Conservation (phyloP, 495 filamentous ascomycete genomes). For the Pseudevernia furfuracea region DNA sequence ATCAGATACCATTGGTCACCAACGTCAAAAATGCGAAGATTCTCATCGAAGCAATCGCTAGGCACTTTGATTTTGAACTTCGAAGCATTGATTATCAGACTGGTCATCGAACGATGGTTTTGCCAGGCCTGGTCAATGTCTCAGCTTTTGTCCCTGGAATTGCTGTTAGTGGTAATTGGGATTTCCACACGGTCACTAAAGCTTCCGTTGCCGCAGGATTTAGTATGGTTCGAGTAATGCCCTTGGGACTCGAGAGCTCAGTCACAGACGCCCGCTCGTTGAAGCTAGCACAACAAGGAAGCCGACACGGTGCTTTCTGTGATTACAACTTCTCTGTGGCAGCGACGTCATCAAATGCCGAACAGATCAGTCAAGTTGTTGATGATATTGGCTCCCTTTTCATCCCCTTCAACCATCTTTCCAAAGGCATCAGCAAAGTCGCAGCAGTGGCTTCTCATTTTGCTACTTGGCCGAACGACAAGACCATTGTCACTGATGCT, state of each 20-base stretch:
- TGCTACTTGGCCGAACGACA: constrained; percentile 69
- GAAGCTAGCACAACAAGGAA: constrained; percentile 69
- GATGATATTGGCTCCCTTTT: constrained; percentile 76
- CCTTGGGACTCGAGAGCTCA: constrained; percentile 62
- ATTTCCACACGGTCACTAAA: constrained; percentile 63
- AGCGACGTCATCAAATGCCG: constrained; percentile 68
- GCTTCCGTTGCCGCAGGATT: constrained; percentile 73
- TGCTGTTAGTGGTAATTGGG: constrained; percentile 52
- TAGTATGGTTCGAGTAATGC: constrained; percentile 78
- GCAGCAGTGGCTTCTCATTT: constrained; percentile 77
- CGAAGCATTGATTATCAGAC: constrained; percentile 81
- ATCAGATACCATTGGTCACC: constrained; percentile 92
- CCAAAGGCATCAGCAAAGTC: constrained; percentile 81
- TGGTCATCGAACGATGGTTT: constrained; percentile 66
- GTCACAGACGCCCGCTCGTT: constrained; percentile 66
- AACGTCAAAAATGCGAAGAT: constrained; percentile 99
- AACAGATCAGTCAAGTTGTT: constrained; percentile 64
- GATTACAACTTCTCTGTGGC: constrained; percentile 84
- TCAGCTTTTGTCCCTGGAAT: constrained; percentile 74
- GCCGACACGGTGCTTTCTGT: constrained; percentile 57
- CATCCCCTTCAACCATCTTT: constrained; percentile 81
- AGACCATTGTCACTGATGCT: constrained; percentile 80
- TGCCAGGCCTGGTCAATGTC: constrained; percentile 73
- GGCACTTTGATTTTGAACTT: constrained; percentile 77
- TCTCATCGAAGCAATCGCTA: constrained; percentile 84